phyloP scores from a whole-genome alignment of 441 rosid genomes.

The Populus trichocarpa region DNA sequence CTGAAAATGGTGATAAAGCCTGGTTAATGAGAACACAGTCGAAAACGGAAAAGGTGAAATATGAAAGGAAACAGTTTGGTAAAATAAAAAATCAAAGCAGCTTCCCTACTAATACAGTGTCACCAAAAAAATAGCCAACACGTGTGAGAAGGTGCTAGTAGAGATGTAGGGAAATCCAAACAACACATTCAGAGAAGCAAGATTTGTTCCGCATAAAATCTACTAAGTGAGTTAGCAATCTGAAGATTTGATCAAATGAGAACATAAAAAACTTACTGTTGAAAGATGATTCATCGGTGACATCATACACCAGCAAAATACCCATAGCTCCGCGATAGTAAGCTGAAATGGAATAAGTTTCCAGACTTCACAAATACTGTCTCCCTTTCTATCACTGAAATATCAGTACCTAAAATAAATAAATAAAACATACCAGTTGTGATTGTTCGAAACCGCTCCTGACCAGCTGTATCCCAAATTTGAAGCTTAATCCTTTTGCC shows the following conservation, averaged over 20 bases:
- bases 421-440: slow-evolving; percentile 69
- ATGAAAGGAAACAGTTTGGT: not conserved
- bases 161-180: not conserved
- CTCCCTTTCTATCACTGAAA: slow-evolving; percentile 1
- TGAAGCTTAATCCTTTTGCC: slow-evolving; percentile 94
- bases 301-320: slow-evolving; percentile 90
- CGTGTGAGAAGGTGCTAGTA: not conserved
- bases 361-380: not conserved
- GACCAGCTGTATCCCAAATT: slow-evolving; percentile 99
- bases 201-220: not conserved
- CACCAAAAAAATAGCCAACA: not conserved
- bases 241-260: slow-evolving; percentile 15
- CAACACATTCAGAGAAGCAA: not conserved
- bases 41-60: not conserved
- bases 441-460: slow-evolving; percentile 95
- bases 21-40: slow-evolving; percentile 5
- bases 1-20: slow-evolving; percentile 26
- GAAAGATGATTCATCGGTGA: slow-evolving; percentile 95
- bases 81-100: not conserved
- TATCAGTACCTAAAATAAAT: not conserved
- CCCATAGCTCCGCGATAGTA: slow-evolving; percentile 98
- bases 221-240: not conserved
- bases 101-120: not conserved
- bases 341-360: slow-evolving; percentile 43
- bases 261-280: slow-evolving; percentile 57